Base-by-base conservation (phyloP, 495 filamentous ascomycete genomes). In the Viridothelium virens region DNA sequence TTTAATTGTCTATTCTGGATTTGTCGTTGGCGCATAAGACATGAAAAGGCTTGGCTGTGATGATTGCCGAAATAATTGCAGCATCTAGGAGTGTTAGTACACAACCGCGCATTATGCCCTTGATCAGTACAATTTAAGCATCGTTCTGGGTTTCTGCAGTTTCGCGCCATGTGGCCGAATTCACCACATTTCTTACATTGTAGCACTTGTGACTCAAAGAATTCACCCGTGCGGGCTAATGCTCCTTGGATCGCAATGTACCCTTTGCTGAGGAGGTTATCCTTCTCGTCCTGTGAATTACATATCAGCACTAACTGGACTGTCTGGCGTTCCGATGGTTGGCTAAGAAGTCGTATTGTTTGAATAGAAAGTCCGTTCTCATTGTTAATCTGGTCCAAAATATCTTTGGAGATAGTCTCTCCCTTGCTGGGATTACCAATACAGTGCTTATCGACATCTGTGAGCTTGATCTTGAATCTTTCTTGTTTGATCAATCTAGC, bases 141-240 rank as follows among this genome's bases (percentile, higher is more conserved):
- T 46, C 41, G 41, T 46, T 46, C 41, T 46, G 41, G 41, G 41
- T 46, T 46, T 46, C 41, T 46, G 41, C 41, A 46, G 41, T 46
- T 46, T 46, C 14, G 41, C 41, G 41, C 41, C 41, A 46, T 46
- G 14, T 46, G 41, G 14, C 41, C 41, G 41, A 46, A 46, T 46
- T 46, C 41, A 46, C 41, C 41, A 46, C 41, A 46, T 46, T 46
- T 46, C 41, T 46, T 46, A 46, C 41, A 46, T 46, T 46, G 41
- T 46, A 46, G 41, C 41, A 46, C 41, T 46, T 46, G 41, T 46
- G 41, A 46, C 41, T 46, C 41, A 46, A 46, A 46, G 41, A 46
- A 46, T 46, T 46, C 41, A 46, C 41, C 41, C 41, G 41, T 46
- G 41, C 41, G 41, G 41, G 41, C 41, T 46, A 46, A 46, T 46